Conservation (phyloP, 257 asterid genomes). For the Gynochthodes officinalis region DNA sequence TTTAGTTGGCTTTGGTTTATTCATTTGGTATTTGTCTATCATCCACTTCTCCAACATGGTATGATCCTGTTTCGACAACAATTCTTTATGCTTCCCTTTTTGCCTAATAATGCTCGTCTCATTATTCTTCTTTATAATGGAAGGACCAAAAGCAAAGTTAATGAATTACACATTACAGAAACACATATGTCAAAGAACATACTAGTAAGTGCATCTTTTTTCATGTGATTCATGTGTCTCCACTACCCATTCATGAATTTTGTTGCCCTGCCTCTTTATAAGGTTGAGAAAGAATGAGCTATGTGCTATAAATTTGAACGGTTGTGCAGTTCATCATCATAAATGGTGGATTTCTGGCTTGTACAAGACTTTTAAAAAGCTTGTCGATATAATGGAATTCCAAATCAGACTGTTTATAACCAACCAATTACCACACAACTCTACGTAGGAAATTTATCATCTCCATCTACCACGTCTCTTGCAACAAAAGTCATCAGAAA, state of each 20-base stretch:
- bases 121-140: neutral
- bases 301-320: conserved; percentile 1
- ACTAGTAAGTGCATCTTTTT: neutral
- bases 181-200: neutral
- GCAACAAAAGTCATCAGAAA: neutral
- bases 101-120: neutral
- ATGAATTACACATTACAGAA: neutral
- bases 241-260: neutral
- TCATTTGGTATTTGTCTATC: neutral
- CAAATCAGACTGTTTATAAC: conserved; percentile 12
- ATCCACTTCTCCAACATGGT: neutral
- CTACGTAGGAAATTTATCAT: neutral
- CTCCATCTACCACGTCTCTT: neutral
- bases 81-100: neutral
- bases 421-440: conserved; percentile 5
- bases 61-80: neutral
- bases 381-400: conserved; percentile 17
- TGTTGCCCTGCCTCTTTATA: neutral
- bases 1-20: neutral
- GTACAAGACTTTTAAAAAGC: neutral
- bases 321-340: neutral
- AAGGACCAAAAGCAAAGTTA: neutral
- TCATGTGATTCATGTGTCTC: neutral
- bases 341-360: conserved; percentile 1
- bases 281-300: neutral